phyloP scores from a whole-genome alignment of 345 rosid species.

The Geranium rotundifolium region DNA sequence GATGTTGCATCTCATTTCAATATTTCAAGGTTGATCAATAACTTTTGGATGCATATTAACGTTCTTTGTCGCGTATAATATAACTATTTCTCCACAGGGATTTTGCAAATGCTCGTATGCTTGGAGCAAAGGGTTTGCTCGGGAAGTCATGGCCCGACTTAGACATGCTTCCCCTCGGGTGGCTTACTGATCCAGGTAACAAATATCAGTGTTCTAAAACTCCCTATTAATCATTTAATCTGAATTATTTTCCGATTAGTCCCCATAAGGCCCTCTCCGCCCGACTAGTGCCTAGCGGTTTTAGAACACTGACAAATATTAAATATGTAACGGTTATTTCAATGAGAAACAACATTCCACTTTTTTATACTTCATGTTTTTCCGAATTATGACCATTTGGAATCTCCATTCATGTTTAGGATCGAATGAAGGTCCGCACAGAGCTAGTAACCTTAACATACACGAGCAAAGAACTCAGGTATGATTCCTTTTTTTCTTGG shows the following conservation, averaged over 20 bases:
- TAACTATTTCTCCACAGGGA: conserved; percentile 36
- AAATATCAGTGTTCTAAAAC: neutral
- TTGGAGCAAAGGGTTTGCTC: conserved; percentile 46
- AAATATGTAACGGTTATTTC: too few relatives aligned
- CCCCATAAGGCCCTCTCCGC: too few relatives aligned
- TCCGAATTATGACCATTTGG: too few relatives aligned
- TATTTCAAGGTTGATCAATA: conserved; percentile 47
- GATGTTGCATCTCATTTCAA: conserved; percentile 74
- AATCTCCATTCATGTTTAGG: conserved; percentile 28
- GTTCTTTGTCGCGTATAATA: neutral
- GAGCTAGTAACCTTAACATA: conserved; percentile 41
- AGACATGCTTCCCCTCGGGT: conserved; percentile 87
- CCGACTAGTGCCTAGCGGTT: too few relatives aligned
- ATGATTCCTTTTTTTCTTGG: neutral
- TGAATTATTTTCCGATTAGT: too few relatives aligned
- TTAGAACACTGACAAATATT: too few relatives aligned
- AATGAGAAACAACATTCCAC: too few relatives aligned
- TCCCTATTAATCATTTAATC: too few relatives aligned
- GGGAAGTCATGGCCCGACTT: conserved; percentile 93
- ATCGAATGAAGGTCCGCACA: conserved; percentile 62
- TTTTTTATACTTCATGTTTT: too few relatives aligned
- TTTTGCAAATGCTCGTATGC: conserved; percentile 49
- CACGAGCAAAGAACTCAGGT: conserved; percentile 75
- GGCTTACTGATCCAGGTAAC: conserved; percentile 82
- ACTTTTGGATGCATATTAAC: neutral